A percentile compares a stretch with the other conserved stretches of the same genome.
phyloP scores from a whole-genome alignment of 768 basidiomycete species.

The Amylocystis lapponica region DNA sequence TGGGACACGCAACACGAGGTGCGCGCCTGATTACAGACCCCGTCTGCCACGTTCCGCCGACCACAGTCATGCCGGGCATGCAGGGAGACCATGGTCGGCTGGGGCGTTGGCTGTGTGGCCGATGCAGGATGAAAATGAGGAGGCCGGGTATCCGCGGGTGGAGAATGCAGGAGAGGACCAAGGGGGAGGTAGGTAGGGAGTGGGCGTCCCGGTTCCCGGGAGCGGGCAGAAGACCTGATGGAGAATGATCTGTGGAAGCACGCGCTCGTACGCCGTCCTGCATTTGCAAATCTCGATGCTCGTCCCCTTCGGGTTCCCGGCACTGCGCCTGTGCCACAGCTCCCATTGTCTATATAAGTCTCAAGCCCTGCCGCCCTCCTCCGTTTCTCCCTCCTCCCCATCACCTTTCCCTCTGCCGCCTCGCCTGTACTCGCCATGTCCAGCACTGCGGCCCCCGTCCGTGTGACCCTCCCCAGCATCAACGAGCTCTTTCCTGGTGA shows the following conservation, averaged over 20 bases:
- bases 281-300: constrained; percentile 2
- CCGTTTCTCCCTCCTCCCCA: not conserved
- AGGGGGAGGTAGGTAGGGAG: not conserved
- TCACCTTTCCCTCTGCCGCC: not conserved
- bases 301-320: not conserved
- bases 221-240: not conserved
- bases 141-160: not conserved
- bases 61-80: too few species aligned
- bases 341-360: constrained; percentile 4
- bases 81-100: too few species aligned
- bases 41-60: too few species aligned
- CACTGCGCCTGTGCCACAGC: not conserved
- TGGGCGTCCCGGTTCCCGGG: not conserved
- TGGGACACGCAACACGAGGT: not conserved
- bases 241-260: not conserved
- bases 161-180: not conserved
- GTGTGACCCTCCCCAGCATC: constrained; percentile 16
- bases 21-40: not conserved
- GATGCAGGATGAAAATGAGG: not conserved
- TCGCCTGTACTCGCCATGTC: constrained; percentile 1
- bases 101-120: not conserved
- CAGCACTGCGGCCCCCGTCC: not conserved
- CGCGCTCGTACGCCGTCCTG: not conserved
- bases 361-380: not conserved
- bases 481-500: constrained; percentile 19